Base-by-base conservation (phyloP, 2,329 filamentous ascomycete species). In the Aspergillus pseudoviridinutans region DNA sequence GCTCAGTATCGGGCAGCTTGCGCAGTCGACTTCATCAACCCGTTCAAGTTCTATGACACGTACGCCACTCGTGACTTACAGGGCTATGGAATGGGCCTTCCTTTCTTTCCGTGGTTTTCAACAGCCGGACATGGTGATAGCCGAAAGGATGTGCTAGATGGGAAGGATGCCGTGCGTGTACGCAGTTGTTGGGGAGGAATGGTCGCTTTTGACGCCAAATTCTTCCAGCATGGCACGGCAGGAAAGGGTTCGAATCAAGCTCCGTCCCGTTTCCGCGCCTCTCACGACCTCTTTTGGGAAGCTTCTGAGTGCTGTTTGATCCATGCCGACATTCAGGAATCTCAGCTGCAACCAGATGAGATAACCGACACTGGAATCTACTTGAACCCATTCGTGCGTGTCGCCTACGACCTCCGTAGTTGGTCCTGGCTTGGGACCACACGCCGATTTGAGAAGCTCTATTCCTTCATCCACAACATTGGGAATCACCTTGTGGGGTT, bases 111-210 rank as follows among this genome's bases (percentile, higher is more conserved):
- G 0, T 89, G 87, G 80, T 92, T 92, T 69, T 80, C 83, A 5
- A 72, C 64, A 14, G 70, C 74, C n/a, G 78, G 78, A 1, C 71
- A 80, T 17, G 84, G 77, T 0, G 74, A 75, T n/a, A 85, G 81
- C 38, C 80, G 88, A 50, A 77, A 79, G 6, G 87, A 89, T 68
- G 85, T 91, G 24, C 71, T 89, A 2, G 76, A 76, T 0, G 82
- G 85, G 56, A 78, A 70, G 47, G 78, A 80, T 61, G 76, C 87
- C 0, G 88, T 92, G 1, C 82, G 85, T 10, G 88, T 91, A 1
- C 83, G 82, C 64, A 87, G 86, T 62, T 92, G 89, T 73, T 92
- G 89, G 89, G 87, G 88, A 53, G 89, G 89, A 27, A 91, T 91
- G 83, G 86, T 79, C 22, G 77, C 78, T 20, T 80, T 80, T 60